Base-by-base conservation (phyloP, 2,329 filamentous ascomycete genomes). In the Cephalotrichum gorgonifer region DNA sequence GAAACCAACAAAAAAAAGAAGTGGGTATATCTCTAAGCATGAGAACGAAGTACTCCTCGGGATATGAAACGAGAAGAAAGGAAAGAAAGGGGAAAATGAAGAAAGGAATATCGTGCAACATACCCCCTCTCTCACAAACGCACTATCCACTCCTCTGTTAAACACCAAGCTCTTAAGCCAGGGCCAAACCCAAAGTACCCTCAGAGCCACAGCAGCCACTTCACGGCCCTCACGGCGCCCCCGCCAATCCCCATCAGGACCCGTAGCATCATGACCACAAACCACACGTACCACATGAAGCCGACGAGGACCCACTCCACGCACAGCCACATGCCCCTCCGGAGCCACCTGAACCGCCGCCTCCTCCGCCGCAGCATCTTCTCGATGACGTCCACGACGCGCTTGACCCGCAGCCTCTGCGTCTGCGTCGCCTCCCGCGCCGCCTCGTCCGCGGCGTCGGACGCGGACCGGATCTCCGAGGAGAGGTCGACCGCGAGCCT, bases 241-340 rank as follows among this genome's bases (percentile, higher is more conserved):
- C 76, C 76, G 42, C 83, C 75, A 1, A 85, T 56, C 11, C 82
- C 81, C 52, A 81, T 69, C 31, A 86, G 67, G 14, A 86, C 64
- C 52, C 87, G 78, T 47, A 85, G 71, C 23, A 91, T 72, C 62
- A 89, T 86, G 23, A 96, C 90, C 30, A 95, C 72, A 51, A 94
- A 79, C 89, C 91, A 97, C 15, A 94, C 83, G 65, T 85, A 88
- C 89, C 93, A 96, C 82, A 97, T 88, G 56, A 94, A 78, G 4
- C 86, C 86, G 35, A 97, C 81, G 17, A 97, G 75, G 45, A 81
- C 70, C 88, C 89, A 96, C 70, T 97, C 91, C 15, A 96, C 78
- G 20, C 84, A 67, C 49, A 89, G 80, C 77, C 89, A 97, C 14
- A 88, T 83, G 1, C 81, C 79, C 14, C 86, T 74, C 35, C 88